Base-by-base conservation (phyloP, 2,329 filamentous ascomycete species). In the Emericellopsis atlantica region DNA sequence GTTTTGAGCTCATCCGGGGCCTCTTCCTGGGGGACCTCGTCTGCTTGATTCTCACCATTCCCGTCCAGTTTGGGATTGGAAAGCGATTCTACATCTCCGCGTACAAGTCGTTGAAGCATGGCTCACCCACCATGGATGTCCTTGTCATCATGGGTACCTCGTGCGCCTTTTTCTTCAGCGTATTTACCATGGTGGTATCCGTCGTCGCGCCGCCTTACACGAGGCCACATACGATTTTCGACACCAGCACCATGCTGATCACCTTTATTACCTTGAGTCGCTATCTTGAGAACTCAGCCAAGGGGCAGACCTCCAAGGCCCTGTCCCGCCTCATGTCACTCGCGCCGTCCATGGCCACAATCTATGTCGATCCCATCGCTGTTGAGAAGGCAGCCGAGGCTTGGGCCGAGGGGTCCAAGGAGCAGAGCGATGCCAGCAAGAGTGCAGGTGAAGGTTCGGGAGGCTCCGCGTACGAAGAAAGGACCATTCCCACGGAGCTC, bases 101-200 rank as follows among this genome's bases (percentile, higher is more conserved):
- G n/a, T 96, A 76, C 64, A 95, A 93, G 58, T 95, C 88, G 2
- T 59, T 98, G 51, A 87, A 83, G 61, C 92, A 98, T 58, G 76
- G 79, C 16, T 84, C 89, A 5, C 90, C 92, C 0, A 98, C 92
- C 1, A 98, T 98, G 92, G 92, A 98, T 56, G 92, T 96, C 2
- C 72, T 98, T 18, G 85, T 98, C 40, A 85, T 95, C 43, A 67
- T 98, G 15, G 92, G 92, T 40, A 98, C 92, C 6, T 94, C 89
- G 0, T 83, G 88, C 18, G 92, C 92, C 16, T 98, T 96, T 66
- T 92, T 95, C 61, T 98, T 95, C 65, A 96, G 90, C 58, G 65
- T 88, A 49, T 77, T 85, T 37, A 77, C 87, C 14, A 95, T 98
- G 87, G 41, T 81, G 5, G 79, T 96, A 14, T 93, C 88, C 0